Evolutionary conservation across 345 rosid genomes (phyloP).

Genomic region (Acer saccharum): DNA sequence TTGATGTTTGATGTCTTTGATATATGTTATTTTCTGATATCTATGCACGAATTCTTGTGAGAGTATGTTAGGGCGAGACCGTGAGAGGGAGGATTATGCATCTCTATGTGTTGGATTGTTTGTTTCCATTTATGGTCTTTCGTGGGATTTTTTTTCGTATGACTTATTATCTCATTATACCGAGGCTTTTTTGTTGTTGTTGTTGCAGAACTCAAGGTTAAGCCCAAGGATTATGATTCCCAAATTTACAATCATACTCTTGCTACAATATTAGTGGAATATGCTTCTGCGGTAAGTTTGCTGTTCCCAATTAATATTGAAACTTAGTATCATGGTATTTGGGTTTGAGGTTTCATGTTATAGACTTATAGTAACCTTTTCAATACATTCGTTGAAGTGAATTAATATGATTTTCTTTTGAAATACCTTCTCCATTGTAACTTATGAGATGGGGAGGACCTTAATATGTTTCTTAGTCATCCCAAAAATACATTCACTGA

Average conservation of each 20-base stretch:
- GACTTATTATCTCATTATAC: not conserved
- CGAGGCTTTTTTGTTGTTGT: not conserved
- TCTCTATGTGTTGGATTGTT: not conserved
- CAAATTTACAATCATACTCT: conserved; percentile 79
- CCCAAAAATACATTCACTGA: not conserved
- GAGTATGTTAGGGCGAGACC: not conserved
- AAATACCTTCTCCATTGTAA: not conserved
- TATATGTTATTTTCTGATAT: not conserved
- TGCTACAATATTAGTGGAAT: conserved; percentile 78
- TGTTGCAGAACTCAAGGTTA: conserved; percentile 54
- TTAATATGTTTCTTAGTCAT: not conserved
- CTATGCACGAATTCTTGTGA: not conserved
- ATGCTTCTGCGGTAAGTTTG: conserved; percentile 86
- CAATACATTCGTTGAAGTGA: not conserved
- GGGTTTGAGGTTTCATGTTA: not conserved
- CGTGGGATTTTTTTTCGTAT: not conserved
- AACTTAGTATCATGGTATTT: not conserved
- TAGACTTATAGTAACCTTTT: not conserved
- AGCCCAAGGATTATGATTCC: conserved; percentile 34
- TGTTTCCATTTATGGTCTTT: not conserved
- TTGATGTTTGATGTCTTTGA: not conserved
- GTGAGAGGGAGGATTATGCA: not conserved
- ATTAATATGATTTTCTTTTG: too few species aligned
- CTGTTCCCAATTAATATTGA: conserved; percentile 1
- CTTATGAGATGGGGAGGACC: not conserved